phyloP scores from a whole-genome alignment of 108 stramenopile species.

The Pinguiococcus pyrenoidosus region DNA sequence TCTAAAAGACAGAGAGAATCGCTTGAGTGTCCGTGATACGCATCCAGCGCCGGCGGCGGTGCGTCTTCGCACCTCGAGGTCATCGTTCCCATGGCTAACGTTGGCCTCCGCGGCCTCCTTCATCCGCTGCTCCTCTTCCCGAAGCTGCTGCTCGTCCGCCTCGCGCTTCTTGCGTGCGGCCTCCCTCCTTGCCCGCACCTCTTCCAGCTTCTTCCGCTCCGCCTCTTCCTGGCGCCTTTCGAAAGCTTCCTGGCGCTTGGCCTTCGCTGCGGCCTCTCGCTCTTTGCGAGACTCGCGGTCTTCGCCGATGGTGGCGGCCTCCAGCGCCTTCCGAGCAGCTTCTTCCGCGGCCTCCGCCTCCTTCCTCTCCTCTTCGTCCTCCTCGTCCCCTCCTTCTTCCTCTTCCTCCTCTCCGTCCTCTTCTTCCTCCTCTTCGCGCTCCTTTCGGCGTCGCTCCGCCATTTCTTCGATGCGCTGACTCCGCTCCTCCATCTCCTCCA shows the following conservation, averaged over 20 bases:
- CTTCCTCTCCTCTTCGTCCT: not conserved
- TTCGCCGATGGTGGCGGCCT: not conserved
- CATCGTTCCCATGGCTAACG: not conserved
- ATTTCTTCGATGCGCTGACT: not conserved
- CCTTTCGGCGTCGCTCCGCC: not conserved
- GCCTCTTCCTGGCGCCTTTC: not conserved
- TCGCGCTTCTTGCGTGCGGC: slow-evolving; percentile 2
- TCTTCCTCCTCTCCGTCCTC: not conserved
- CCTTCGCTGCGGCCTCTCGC: slow-evolving; percentile 1
- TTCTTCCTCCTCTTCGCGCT: not conserved
- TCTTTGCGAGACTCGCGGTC: not conserved
- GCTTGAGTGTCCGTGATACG: no score
- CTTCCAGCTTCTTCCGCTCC: slow-evolving; percentile 6
- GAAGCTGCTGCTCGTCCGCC: not conserved
- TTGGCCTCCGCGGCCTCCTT: not conserved
- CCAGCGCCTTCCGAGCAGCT: not conserved
- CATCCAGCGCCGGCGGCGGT: not conserved
- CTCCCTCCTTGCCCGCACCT: slow-evolving; percentile 4
- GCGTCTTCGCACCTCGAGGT: not conserved
- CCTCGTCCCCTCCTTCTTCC: not conserved
- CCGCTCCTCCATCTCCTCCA: not conserved
- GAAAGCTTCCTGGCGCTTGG: slow-evolving; percentile 8
- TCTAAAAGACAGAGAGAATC: no score
- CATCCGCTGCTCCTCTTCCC: not conserved
- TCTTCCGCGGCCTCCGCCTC: not conserved